Evolutionary conservation across 768 basidiomycete species (phyloP).

Genomic region (Calocybe cyanea): DNA sequence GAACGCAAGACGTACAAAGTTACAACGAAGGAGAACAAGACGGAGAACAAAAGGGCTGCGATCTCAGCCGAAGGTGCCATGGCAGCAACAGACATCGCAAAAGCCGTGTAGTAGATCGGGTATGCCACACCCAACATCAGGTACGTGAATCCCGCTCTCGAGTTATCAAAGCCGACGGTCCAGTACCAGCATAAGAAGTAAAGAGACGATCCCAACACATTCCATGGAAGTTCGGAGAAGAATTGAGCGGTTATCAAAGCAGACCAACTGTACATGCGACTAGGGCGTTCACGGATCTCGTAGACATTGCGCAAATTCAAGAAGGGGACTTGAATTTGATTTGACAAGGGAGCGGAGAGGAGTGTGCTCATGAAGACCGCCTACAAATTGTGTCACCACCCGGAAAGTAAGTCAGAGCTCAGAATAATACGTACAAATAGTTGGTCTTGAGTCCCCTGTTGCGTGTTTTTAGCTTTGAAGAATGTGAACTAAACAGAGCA

Average conservation of each 20-base stretch:
- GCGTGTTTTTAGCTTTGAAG: slow-evolving; percentile 49
- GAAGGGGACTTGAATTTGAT: slow-evolving; percentile 64
- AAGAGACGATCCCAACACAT: slow-evolving; percentile 53
- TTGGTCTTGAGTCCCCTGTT: slow-evolving; percentile 61
- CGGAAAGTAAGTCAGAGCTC: background rate
- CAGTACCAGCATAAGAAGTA: slow-evolving; percentile 75
- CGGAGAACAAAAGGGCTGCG: slow-evolving; percentile 53
- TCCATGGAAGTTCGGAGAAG: slow-evolving; percentile 61
- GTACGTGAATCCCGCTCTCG: slow-evolving; percentile 56
- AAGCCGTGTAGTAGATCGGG: slow-evolving; percentile 62
- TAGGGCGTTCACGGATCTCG: slow-evolving; percentile 64
- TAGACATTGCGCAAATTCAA: slow-evolving; percentile 59
- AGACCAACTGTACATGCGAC: slow-evolving; percentile 63
- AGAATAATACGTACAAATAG: slow-evolving; percentile 46
- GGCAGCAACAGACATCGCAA: slow-evolving; percentile 58
- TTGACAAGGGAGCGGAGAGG: slow-evolving; percentile 47
- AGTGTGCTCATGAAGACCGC: slow-evolving; percentile 58
- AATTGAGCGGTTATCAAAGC: slow-evolving; percentile 54
- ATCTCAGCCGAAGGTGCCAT: slow-evolving; percentile 60
- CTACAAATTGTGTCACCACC: slow-evolving; percentile 21
- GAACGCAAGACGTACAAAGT: slow-evolving; percentile 45
- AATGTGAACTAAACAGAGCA: slow-evolving; percentile 46
- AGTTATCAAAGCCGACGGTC: slow-evolving; percentile 57
- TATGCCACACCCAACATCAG: slow-evolving; percentile 53
- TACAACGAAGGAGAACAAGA: slow-evolving; percentile 59